Evolutionary conservation across 1,284 basidiomycete species (phyloP).

Genomic region (Psilocybe mexicana): DNA sequence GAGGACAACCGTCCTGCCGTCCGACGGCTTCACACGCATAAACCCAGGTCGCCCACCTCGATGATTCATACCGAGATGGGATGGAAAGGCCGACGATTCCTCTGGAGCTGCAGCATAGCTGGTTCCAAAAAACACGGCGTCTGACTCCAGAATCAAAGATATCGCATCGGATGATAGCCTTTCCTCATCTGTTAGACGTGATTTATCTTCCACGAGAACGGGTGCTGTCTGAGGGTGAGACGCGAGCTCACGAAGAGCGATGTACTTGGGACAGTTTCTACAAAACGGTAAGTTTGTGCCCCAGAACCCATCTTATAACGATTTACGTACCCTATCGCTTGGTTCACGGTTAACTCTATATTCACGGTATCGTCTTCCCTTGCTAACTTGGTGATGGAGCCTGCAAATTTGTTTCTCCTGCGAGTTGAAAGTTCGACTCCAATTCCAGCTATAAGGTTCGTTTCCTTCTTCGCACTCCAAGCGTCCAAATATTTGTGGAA

Average conservation of each 20-base stretch:
- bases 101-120: constrained; percentile 42
- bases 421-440: constrained; percentile 61
- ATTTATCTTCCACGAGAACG: constrained; percentile 34
- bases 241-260: constrained; percentile 51
- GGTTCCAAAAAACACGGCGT: constrained; percentile 60
- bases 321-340: constrained; percentile 55
- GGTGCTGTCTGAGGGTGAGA: constrained; percentile 42
- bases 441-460: constrained; percentile 38
- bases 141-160: constrained; percentile 46
- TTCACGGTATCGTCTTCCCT: constrained; percentile 23
- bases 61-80: constrained; percentile 66
- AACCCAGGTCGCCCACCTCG: constrained; percentile 65
- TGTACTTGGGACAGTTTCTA: constrained; percentile 72
- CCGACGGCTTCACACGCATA: constrained; percentile 52
- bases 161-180: constrained; percentile 51
- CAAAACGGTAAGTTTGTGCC: not conserved
- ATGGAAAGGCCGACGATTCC: constrained; percentile 43
- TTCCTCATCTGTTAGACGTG: constrained; percentile 35
- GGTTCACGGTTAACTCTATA: constrained; percentile 45
- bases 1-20: constrained; percentile 55
- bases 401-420: constrained; percentile 64
- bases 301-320: not conserved
- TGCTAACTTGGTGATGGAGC: constrained; percentile 39
- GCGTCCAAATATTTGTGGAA: not conserved
- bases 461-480: not conserved